These are phyloP conservation scores for Globisporangium recalcitrans DNA, from an alignment of 352 stramenopile species.

Conservation along the genomic window DNA sequence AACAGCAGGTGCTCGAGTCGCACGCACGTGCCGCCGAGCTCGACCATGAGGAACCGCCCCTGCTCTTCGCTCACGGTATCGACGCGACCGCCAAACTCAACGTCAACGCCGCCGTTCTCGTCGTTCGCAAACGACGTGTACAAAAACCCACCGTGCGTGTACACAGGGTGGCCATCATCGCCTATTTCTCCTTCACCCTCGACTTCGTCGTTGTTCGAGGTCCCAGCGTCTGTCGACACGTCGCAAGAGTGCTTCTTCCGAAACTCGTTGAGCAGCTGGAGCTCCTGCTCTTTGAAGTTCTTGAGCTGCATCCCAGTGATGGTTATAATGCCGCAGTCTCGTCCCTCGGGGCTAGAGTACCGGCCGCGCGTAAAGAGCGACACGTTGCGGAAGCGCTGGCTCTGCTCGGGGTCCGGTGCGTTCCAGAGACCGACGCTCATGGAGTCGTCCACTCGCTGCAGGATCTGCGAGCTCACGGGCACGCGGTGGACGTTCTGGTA, in stretches of 20 bases:
- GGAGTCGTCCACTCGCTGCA: not conserved
- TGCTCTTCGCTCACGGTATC: conserved; percentile 6
- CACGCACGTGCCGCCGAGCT: conserved; percentile 5
- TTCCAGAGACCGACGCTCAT: conserved; percentile 9
- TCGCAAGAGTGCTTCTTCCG: not conserved
- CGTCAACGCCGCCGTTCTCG: not conserved
- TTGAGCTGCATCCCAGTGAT: conserved; percentile 8
- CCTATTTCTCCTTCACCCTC: not conserved
- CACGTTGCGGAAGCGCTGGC: conserved; percentile 7
- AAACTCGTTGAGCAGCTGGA: conserved; percentile 1
- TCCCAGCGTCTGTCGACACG: not conserved
- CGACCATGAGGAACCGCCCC: conserved; percentile 11
- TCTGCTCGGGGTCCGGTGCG: conserved; percentile 1
- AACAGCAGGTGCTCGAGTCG: conserved; percentile 5
- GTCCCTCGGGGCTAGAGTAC: not conserved
- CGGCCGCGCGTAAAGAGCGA: conserved; percentile 5
- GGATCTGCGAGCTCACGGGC: conserved; percentile 5
- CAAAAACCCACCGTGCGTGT: conserved; percentile 9
- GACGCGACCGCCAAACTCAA: conserved; percentile 5
- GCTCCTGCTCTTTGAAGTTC: conserved; percentile 8
- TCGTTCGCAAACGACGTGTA: conserved; percentile 5
- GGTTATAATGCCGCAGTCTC: not conserved
- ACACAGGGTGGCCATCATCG: not conserved
- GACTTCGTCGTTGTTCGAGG: not conserved
- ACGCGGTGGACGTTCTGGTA: conserved; percentile 11